Percentiles rank a stretch among this genome's conserved stretches.
Evolutionary conservation across 805 yeast species (phyloP).

Genomic region (Scheffersomyces lignosus): DNA sequence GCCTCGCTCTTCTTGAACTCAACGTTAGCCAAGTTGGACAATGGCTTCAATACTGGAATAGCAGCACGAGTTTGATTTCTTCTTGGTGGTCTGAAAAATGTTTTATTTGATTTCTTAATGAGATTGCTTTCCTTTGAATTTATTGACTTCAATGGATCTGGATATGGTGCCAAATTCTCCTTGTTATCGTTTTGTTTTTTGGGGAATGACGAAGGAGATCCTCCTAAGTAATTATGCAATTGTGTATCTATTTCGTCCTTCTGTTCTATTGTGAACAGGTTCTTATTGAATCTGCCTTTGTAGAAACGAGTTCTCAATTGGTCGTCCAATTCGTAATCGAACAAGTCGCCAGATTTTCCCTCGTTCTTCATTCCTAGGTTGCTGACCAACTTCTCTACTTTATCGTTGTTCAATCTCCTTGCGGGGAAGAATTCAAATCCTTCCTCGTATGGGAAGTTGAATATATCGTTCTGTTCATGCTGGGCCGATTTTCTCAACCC

Average conservation of each 20-base stretch:
- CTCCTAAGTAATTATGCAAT: slow-evolving; percentile 20
- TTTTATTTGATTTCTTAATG: slow-evolving; percentile 22
- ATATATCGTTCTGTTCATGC: slow-evolving; percentile 3
- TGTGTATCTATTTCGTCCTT: slow-evolving; percentile 35
- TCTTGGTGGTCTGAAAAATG: slow-evolving; percentile 18
- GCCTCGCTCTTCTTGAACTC: slow-evolving; percentile 9
- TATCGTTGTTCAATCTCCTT: slow-evolving; percentile 30
- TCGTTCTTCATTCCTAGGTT: slow-evolving; percentile 32
- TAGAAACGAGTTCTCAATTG: slow-evolving; percentile 34
- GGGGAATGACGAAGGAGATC: slow-evolving; percentile 1
- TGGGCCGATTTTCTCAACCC: slow-evolving; percentile 5
- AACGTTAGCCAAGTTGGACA: slow-evolving; percentile 18
- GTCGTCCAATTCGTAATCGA: slow-evolving; percentile 33
- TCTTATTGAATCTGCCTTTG: slow-evolving; percentile 31
- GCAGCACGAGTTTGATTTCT: slow-evolving; percentile 11
- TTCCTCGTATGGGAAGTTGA: slow-evolving; percentile 9
- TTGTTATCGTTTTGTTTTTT: slow-evolving; percentile 19
- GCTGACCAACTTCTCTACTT: slow-evolving; percentile 36
- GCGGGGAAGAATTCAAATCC: slow-evolving; percentile 17
- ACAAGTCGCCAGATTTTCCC: slow-evolving; percentile 13
- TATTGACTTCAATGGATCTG: slow-evolving; percentile 25
- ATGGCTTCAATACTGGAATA: slow-evolving; percentile 30
- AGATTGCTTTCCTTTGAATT: slow-evolving; percentile 9
- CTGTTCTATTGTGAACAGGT: slow-evolving; percentile 13
- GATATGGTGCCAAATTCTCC: slow-evolving; percentile 29